A percentile compares a stretch with the other conserved stretches of the same genome.
phyloP scores from a whole-genome alignment of 768 basidiomycete genomes.

The Termitomyces sp. region DNA sequence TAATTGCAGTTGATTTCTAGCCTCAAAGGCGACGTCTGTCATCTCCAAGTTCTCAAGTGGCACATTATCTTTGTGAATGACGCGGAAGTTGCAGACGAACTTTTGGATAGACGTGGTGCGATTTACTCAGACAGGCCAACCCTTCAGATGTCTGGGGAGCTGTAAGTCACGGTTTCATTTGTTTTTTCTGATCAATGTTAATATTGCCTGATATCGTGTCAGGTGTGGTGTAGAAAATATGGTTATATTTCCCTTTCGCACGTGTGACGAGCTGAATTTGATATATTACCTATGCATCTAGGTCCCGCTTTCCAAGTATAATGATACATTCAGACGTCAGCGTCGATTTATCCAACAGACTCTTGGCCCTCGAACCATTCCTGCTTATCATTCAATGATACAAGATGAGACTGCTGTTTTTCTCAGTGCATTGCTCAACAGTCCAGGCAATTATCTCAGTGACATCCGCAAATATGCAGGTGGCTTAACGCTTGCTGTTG shows the following conservation, averaged over 20 bases:
- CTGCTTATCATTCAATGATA: conserved; percentile 6
- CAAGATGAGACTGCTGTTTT: conserved; percentile 5
- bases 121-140: conserved; percentile 28
- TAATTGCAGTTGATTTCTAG: no score
- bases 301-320: no score
- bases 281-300: not conserved
- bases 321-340: conserved; percentile 6
- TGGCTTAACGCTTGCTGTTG: conserved; percentile 32
- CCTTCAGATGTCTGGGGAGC: conserved; percentile 8
- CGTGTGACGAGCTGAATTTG: not conserved
- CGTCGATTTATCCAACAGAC: conserved; percentile 7
- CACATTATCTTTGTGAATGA: no score
- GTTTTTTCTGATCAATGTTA: not conserved
- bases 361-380: conserved; percentile 4
- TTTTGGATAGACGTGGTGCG: no score
- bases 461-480: conserved; percentile 20
- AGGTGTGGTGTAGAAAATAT: no score
- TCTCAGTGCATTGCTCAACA: not conserved
- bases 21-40: no score
- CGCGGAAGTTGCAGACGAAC: no score
- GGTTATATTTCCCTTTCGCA: not conserved
- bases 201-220: not conserved
- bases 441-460: conserved; percentile 4
- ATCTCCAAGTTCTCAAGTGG: no score
- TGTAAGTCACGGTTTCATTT: conserved; percentile 4